Conservation (phyloP, 2,329 filamentous ascomycete species). For the Mariannaea elegans region DNA sequence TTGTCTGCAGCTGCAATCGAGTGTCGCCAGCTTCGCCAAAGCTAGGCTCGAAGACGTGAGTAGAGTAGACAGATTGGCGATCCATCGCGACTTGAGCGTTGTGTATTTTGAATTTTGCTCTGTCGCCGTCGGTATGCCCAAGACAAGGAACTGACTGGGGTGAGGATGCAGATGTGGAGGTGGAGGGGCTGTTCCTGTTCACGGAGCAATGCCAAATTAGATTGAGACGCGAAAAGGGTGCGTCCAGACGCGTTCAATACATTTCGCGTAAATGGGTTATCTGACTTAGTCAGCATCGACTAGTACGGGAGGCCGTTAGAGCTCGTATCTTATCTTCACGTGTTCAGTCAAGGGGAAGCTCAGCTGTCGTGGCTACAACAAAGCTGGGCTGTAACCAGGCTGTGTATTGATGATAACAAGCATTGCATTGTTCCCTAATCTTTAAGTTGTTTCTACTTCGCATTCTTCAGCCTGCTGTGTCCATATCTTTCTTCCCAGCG, state of each 20-base stretch:
- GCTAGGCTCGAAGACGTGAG: conserved; percentile 79
- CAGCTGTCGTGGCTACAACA: conserved; percentile 36
- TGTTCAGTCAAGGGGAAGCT: conserved; percentile 28
- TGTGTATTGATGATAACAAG: conserved; percentile 34
- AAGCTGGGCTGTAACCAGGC: conserved; percentile 29
- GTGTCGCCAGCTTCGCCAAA: conserved; percentile 74
- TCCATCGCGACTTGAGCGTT: conserved; percentile 68
- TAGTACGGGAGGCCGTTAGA: neutral
- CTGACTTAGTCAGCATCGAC: neutral
- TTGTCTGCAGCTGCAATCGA: conserved; percentile 76
- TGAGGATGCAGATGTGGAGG: conserved; percentile 35
- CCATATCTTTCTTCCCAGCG: conserved; percentile 43
- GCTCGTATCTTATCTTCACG: conserved; percentile 31
- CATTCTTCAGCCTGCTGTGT: conserved; percentile 23
- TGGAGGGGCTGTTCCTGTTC: conserved; percentile 39
- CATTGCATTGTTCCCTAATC: conserved; percentile 32
- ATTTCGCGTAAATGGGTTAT: conserved; percentile 13
- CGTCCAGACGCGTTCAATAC: conserved; percentile 25
- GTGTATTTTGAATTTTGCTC: conserved; percentile 8
- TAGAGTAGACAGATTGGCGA: conserved; percentile 84
- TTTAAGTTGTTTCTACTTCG: conserved; percentile 21
- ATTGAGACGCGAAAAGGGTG: conserved; percentile 16
- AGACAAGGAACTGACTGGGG: conserved; percentile 22
- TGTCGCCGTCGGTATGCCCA: conserved; percentile 21
- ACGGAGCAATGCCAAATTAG: conserved; percentile 21